phyloP scores from a whole-genome alignment of 176 grass and related monocot species.

The Hyparrhenia diplandra region DNA sequence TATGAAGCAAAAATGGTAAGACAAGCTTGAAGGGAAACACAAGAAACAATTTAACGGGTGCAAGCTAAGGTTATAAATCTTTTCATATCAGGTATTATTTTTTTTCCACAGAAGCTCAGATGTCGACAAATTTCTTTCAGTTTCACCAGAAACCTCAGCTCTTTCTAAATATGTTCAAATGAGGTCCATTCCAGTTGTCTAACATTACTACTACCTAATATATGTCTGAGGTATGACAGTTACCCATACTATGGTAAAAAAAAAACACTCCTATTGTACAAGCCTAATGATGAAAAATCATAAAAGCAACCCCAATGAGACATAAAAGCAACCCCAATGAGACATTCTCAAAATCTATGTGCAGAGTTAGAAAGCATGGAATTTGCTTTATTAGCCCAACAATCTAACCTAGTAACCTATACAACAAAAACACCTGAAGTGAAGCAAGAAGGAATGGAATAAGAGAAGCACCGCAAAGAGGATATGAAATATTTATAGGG shows the following conservation, averaged over 20 bases:
- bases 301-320: too few relatives aligned
- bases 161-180: background rate
- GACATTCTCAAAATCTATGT: background rate
- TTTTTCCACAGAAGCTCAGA: background rate
- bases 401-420: background rate
- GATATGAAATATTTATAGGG: constrained; percentile 8
- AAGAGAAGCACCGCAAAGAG: background rate
- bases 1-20: background rate
- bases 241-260: background rate
- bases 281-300: background rate
- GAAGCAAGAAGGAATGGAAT: background rate
- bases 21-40: background rate
- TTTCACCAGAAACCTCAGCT: background rate
- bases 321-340: background rate
- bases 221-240: background rate
- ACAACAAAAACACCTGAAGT: background rate
- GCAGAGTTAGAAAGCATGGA: background rate
- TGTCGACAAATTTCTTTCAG: background rate
- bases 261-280: background rate
- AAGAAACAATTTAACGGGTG: background rate
- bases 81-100: background rate
- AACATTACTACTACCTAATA: background rate
- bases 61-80: background rate
- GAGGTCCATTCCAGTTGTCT: background rate
- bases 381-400: background rate